Base-by-base conservation (phyloP, 768 basidiomycete species). In the Kwoniella dendrophila region DNA sequence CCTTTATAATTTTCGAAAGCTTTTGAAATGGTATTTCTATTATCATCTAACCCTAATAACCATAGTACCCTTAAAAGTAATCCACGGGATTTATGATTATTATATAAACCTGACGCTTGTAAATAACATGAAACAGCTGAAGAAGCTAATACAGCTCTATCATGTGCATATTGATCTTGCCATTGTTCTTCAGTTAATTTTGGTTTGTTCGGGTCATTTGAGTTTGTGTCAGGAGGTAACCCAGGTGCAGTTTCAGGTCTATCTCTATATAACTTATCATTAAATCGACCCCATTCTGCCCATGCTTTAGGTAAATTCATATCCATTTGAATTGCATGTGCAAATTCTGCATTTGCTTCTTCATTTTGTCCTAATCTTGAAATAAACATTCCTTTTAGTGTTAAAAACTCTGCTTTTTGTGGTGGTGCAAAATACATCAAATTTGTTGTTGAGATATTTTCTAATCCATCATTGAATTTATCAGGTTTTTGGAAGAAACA, bases 401-500 rank as follows among this genome's bases (percentile, higher is more conserved):
- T 97, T 79, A 92, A 92, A 80, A 99, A 99, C 77, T 99, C 95
- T 45, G 96, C 93, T 77, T 99, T 99, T 77, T 99, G 96, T 2
- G 86, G 80, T 6, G 82, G 86, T 20, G 93, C 91, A 81, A 99
- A 99, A 82, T 97, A 99, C 84, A 95, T 90, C 59, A 99, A 82
- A 77, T 99, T 99, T 14, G 96, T 99, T 73, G 97, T 98, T 80
- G 97, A 99, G 83, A 99, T 99, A 58, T 96, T 93, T 75, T 99
- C 96, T 44, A 99, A 81, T 27, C 96, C 96, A 3, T 92, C 90
- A 68, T 90, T 88, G 60, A 96, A 85, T 75, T 97, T 93, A 63
- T 89, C 89, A 0, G 90, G 90, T 72, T 90, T 92, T 78, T 96
- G 94, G 79, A 95, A 97, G 81, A 96, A 93, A 71, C 95, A 97